These are phyloP conservation scores for Tilletiaria anomala DNA, from an alignment of 1,284 basidiomycete species.

Conservation along the genomic window DNA sequence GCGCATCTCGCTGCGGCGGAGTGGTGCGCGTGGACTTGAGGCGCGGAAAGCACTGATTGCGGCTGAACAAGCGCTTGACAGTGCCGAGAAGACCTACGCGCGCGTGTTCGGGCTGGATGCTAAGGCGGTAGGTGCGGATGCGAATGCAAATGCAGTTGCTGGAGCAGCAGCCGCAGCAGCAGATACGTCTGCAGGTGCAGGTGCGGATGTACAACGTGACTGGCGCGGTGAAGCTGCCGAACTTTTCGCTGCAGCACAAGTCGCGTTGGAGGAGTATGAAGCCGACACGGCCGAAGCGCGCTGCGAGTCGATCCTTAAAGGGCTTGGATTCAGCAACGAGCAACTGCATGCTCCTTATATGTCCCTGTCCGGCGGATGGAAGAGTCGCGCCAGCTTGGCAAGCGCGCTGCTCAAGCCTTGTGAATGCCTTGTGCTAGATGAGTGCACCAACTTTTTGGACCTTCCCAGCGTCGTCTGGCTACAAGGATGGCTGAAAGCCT, in stretches of 20 bases:
- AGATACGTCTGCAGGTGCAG: not conserved
- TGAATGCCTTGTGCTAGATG: constrained; percentile 42
- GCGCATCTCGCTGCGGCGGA: constrained; percentile 49
- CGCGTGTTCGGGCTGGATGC: not conserved
- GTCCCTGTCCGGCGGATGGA: constrained; percentile 56
- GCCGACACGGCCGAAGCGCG: constrained; percentile 46
- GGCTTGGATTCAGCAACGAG: constrained; percentile 52
- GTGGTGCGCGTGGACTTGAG: constrained; percentile 50
- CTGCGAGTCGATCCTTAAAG: constrained; percentile 50
- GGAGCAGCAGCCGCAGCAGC: not conserved
- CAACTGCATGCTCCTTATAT: constrained; percentile 46
- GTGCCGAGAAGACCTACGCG: constrained; percentile 14
- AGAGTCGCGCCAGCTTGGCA: constrained; percentile 48
- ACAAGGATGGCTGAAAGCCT: constrained; percentile 47
- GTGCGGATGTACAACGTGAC: constrained; percentile 9
- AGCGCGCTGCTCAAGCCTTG: constrained; percentile 42
- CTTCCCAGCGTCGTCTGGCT: constrained; percentile 41
- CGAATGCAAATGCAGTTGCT: too few species aligned
- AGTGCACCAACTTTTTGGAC: constrained; percentile 45
- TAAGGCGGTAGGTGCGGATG: too few species aligned
- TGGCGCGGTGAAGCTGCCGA: constrained; percentile 31
- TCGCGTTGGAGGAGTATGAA: constrained; percentile 35
- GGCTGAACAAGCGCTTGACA: constrained; percentile 44
- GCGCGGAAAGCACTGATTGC: constrained; percentile 50
- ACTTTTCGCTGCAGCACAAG: constrained; percentile 37